These are phyloP conservation scores for Peniophora sp. DNA, from an alignment of 1,284 basidiomycete species.

Conservation along the genomic window DNA sequence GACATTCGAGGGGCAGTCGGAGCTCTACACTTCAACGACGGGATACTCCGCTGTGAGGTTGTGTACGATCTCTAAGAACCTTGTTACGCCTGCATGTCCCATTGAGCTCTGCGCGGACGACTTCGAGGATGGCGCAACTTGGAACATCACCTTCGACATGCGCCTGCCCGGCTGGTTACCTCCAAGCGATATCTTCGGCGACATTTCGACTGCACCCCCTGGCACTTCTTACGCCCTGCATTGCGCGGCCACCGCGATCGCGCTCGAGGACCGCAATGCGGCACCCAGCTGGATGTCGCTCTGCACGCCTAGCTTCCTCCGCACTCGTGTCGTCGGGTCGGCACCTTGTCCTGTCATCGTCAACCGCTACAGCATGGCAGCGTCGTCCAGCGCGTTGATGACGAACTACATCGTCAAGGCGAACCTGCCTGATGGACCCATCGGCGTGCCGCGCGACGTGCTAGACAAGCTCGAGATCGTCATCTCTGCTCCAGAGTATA, in stretches of 20 bases:
- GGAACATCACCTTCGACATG: slow-evolving; percentile 68
- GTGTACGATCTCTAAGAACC: slow-evolving; percentile 56
- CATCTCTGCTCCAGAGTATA: slow-evolving; percentile 48
- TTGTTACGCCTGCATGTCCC: slow-evolving; percentile 36
- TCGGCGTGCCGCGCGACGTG: slow-evolving; percentile 40
- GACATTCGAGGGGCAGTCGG: slow-evolving; percentile 72
- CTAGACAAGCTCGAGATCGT: slow-evolving; percentile 55
- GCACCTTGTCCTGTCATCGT: slow-evolving; percentile 13
- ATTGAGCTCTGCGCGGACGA: slow-evolving; percentile 58
- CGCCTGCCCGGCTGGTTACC: slow-evolving; percentile 76
- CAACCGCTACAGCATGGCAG: slow-evolving; percentile 15
- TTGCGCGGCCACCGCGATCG: slow-evolving; percentile 50
- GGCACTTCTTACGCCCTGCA: slow-evolving; percentile 62
- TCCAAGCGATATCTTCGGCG: slow-evolving; percentile 40
- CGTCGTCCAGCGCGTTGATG: slow-evolving; percentile 14
- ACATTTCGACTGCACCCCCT: slow-evolving; percentile 26
- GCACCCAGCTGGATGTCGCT: slow-evolving; percentile 37
- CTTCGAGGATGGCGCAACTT: slow-evolving; percentile 50
- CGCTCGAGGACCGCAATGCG: slow-evolving; percentile 31
- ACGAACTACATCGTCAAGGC: slow-evolving; percentile 36
- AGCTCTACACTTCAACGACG: slow-evolving; percentile 45
- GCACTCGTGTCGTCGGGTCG: slow-evolving; percentile 25
- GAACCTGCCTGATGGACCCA: not conserved
- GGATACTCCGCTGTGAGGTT: slow-evolving; percentile 61
- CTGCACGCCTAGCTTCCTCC: slow-evolving; percentile 37